Conservation (phyloP, 2,329 filamentous ascomycete genomes). For the Fusarium dimerum region DNA sequence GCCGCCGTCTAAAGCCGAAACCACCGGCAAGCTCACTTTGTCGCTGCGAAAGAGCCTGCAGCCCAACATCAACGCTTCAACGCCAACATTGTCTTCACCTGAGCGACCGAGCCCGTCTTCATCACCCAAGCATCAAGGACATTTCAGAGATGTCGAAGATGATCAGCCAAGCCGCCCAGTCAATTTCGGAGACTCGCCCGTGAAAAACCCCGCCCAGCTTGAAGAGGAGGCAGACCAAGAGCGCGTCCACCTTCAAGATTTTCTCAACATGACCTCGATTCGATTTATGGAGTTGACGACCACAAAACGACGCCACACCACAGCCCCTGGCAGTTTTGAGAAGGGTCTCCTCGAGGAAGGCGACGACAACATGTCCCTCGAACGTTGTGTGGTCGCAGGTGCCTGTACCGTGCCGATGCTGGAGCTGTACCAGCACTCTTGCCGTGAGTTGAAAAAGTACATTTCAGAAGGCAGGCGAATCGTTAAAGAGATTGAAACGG, state of each 20-base stretch:
- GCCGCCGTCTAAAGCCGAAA: slow-evolving; percentile 67
- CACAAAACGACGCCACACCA: slow-evolving; percentile 86
- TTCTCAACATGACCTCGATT: slow-evolving; percentile 92
- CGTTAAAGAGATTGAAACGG: slow-evolving; percentile 85
- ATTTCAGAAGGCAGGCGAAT: slow-evolving; percentile 90
- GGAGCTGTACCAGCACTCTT: slow-evolving; percentile 93
- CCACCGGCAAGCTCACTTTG: slow-evolving; percentile 59
- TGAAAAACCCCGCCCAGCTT: slow-evolving; percentile 43
- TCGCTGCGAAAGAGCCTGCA: slow-evolving; percentile 51
- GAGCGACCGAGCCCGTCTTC: slow-evolving; percentile 44
- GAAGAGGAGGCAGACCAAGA: slow-evolving; percentile 54
- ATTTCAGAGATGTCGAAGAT: slow-evolving; percentile 56
- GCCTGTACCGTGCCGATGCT: slow-evolving; percentile 91
- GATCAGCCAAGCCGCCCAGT: slow-evolving; percentile 47
- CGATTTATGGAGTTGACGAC: slow-evolving; percentile 99
- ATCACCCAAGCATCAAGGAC: slow-evolving; percentile 58
- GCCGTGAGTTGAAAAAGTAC: slow-evolving; percentile 93
- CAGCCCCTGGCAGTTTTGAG: slow-evolving; percentile 55
- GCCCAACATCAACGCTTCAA: slow-evolving; percentile 40
- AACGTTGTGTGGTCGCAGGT: slow-evolving; percentile 82
- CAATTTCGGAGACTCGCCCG: slow-evolving; percentile 44
- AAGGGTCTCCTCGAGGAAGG: slow-evolving; percentile 42
- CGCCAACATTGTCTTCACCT: slow-evolving; percentile 49
- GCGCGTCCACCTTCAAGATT: slow-evolving; percentile 83
- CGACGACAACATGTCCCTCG: slow-evolving; percentile 61